Percentiles rank a stretch among this genome's conserved stretches.
These are phyloP conservation scores for Cryphonectria japonica DNA, from an alignment of 2,329 filamentous ascomycete species.

Conservation along the genomic window DNA sequence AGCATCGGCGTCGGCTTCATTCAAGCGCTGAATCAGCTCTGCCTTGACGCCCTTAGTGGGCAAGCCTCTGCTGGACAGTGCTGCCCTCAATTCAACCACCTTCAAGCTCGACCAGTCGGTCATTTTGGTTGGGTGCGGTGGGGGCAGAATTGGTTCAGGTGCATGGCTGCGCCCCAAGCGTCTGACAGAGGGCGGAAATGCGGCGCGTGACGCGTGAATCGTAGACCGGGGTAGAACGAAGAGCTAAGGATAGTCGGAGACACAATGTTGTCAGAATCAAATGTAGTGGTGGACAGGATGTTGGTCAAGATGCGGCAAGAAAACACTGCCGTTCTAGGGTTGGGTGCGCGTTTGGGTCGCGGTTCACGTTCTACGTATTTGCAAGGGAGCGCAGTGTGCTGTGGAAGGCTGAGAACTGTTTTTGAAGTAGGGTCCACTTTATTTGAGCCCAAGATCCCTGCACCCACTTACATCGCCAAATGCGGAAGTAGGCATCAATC, in stretches of 20 bases:
- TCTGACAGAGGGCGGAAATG: background rate
- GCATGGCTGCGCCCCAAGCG: slow-evolving; percentile 18
- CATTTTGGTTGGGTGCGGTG: slow-evolving; percentile 42
- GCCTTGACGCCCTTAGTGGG: slow-evolving; percentile 71
- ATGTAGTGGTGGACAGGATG: slow-evolving; percentile 6
- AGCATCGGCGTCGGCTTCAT: slow-evolving; percentile 43
- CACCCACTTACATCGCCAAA: slow-evolving; percentile 13
- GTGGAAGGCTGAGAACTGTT: slow-evolving; percentile 7
- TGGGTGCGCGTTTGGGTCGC: slow-evolving; percentile 28
- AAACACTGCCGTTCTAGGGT: slow-evolving; percentile 23
- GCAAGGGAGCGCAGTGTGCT: slow-evolving; percentile 23
- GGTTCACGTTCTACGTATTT: slow-evolving; percentile 18
- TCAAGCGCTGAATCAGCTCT: slow-evolving; percentile 69
- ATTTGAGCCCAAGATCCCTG: background rate
- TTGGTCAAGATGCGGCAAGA: slow-evolving; percentile 2
- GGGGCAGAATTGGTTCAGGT: slow-evolving; percentile 10
- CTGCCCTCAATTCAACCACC: slow-evolving; percentile 74
- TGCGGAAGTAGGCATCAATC: slow-evolving; percentile 4
- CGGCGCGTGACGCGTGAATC: background rate
- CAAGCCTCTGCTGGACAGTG: slow-evolving; percentile 74
- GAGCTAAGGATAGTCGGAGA: background rate
- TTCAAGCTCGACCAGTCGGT: slow-evolving; percentile 64
- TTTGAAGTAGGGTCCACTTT: slow-evolving; percentile 10
- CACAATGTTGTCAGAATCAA: background rate
- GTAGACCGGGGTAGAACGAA: background rate